Conservation (phyloP, 345 rosid genomes). For the Dipteronia dyeriana region DNA sequence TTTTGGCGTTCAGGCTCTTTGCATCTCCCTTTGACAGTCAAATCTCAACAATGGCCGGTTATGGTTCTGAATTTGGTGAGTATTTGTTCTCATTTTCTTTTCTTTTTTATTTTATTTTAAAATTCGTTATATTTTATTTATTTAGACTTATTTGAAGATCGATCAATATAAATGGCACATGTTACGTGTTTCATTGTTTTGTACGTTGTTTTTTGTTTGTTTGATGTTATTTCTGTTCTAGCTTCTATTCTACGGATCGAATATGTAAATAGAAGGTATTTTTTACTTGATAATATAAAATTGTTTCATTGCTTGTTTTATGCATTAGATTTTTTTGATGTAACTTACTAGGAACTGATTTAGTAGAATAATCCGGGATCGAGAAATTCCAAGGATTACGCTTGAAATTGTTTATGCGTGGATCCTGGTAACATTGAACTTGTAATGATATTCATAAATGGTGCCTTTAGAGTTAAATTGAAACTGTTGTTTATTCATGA, state of each 20-base stretch:
- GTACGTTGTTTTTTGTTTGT: not conserved
- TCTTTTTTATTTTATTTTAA: not conserved
- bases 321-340: too few relatives aligned
- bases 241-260: not conserved
- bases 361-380: too few relatives aligned
- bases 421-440: too few relatives aligned
- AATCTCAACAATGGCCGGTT: constrained; percentile 22
- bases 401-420: not conserved
- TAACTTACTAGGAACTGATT: too few relatives aligned
- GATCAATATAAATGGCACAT: not conserved
- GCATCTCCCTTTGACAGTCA: not conserved
- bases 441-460: not conserved
- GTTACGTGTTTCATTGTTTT: not conserved
- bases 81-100: not conserved
- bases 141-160: not conserved
- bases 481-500: too few relatives aligned
- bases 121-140: not conserved
- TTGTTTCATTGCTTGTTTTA: not conserved
- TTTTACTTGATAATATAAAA: not conserved
- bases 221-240: not conserved
- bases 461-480: too few relatives aligned
- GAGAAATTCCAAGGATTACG: not conserved
- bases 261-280: not conserved
- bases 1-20: not conserved
- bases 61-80: constrained; percentile 25